A percentile compares a stretch with the other conserved stretches of the same genome.
Evolutionary conservation across 306 rosid species (phyloP).

Genomic region (Quercus berberidifolia): DNA sequence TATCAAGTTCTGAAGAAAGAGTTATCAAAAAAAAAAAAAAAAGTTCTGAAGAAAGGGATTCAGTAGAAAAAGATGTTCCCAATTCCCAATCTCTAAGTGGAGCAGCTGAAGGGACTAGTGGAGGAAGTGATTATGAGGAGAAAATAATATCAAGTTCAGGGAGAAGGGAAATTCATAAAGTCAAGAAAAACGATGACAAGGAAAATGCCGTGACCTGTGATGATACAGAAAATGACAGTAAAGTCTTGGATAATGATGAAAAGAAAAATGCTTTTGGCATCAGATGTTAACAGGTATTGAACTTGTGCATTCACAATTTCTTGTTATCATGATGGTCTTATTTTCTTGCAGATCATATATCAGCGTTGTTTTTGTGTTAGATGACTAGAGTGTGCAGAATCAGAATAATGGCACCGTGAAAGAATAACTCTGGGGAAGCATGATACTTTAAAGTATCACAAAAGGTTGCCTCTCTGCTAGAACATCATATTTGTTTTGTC

Average conservation of each 20-base stretch:
- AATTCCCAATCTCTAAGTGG: neutral
- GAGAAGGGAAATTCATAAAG: neutral
- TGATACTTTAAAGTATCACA: conserved; percentile 33
- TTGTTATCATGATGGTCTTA: neutral
- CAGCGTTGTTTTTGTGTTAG: neutral
- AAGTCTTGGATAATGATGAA: conserved; percentile 36
- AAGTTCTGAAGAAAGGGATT: conserved; percentile 13
- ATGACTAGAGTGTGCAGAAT: conserved; percentile 35
- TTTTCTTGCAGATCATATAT: conserved; percentile 13
- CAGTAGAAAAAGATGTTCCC: neutral
- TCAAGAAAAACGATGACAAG: conserved; percentile 28
- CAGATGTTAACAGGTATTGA: too few relatives aligned
- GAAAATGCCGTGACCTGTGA: conserved; percentile 35
- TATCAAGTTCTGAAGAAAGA: too few relatives aligned
- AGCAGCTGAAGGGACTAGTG: conserved; percentile 17
- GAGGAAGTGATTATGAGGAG: conserved; percentile 29
- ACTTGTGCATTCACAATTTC: neutral
- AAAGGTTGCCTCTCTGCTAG: conserved; percentile 42
- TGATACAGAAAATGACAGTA: conserved; percentile 40
- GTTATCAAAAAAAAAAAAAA: too few relatives aligned
- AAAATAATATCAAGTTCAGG: conserved; percentile 16
- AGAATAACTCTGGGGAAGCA: conserved; percentile 39
- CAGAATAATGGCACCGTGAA: conserved; percentile 2
- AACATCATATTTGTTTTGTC: conserved; percentile 8
- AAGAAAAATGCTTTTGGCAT: conserved; percentile 50